Evolutionary conservation across 768 basidiomycete genomes (phyloP).

Genomic region (Myochromella boudieri): DNA sequence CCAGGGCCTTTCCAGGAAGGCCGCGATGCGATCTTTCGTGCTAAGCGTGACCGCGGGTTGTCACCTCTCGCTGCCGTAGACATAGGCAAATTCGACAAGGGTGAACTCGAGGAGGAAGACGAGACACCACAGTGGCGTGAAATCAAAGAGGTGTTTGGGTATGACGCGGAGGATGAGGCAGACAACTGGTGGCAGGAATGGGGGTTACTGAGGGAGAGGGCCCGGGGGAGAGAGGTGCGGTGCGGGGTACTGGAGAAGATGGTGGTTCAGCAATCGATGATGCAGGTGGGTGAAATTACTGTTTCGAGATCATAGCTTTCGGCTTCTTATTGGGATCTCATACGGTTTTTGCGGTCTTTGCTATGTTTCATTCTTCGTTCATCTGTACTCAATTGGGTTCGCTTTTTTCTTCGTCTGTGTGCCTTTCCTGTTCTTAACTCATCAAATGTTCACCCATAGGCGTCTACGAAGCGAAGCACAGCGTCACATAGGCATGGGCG

Average conservation of each 20-base stretch:
- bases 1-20: constrained; percentile 37
- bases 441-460: too few species aligned
- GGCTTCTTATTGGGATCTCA: too few species aligned
- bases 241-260: constrained; percentile 11
- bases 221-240: constrained; percentile 19
- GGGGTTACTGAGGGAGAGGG: constrained; percentile 44
- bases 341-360: too few species aligned
- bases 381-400: too few species aligned
- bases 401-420: too few species aligned
- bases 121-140: constrained; percentile 40
- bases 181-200: constrained; percentile 61
- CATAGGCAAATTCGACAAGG: too few species aligned
- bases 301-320: too few species aligned
- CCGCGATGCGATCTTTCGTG: constrained; percentile 41
- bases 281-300: constrained; percentile 10
- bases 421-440: too few species aligned
- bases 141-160: constrained; percentile 48
- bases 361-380: too few species aligned
- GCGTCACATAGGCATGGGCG: too few species aligned
- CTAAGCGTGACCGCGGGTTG: constrained; percentile 27
- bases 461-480: too few species aligned
- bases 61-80: too few species aligned
- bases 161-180: constrained; percentile 58
- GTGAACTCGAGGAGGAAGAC: constrained; percentile 14
- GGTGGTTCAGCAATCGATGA: constrained; percentile 6